phyloP scores from a whole-genome alignment of 208 protist species.

The Tritrichomonas musculus region DNA sequence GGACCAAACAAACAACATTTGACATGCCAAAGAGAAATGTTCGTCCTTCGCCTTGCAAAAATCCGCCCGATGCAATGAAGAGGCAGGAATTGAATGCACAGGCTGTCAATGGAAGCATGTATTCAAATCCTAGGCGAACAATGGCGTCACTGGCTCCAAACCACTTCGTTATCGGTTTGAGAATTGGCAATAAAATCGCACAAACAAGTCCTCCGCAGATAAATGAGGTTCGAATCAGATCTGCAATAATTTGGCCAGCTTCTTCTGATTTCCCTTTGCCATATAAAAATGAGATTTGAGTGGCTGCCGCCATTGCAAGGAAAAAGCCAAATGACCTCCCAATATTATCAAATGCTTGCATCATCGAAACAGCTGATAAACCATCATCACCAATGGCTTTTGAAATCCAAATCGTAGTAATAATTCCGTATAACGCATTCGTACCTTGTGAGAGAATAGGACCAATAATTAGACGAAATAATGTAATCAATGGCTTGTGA shows the following conservation, averaged over 20 bases:
- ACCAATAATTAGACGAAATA: background rate
- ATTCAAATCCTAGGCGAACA: background rate
- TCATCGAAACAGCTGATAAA: background rate
- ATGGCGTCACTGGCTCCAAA: background rate
- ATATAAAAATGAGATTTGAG: background rate
- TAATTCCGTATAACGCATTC: background rate
- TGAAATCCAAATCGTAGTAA: background rate
- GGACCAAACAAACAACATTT: background rate
- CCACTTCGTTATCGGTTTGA: background rate
- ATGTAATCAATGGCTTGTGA: background rate
- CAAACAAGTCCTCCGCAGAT: background rate
- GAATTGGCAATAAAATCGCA: background rate
- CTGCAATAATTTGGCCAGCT: background rate
- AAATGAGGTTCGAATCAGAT: background rate
- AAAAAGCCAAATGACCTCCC: background rate
- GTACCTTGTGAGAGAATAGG: background rate
- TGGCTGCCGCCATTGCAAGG: background rate
- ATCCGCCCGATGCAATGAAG: background rate
- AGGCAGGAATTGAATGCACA: background rate
- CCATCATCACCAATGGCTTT: background rate
- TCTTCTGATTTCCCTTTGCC: background rate
- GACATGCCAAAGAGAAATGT: background rate
- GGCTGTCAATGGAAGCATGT: background rate
- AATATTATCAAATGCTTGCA: background rate
- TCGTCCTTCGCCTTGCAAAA: background rate